A percentile compares a stretch with the other conserved stretches of the same genome.
Conservation (phyloP, 2,329 filamentous ascomycete genomes). For the Myriangium duriaei region DNA sequence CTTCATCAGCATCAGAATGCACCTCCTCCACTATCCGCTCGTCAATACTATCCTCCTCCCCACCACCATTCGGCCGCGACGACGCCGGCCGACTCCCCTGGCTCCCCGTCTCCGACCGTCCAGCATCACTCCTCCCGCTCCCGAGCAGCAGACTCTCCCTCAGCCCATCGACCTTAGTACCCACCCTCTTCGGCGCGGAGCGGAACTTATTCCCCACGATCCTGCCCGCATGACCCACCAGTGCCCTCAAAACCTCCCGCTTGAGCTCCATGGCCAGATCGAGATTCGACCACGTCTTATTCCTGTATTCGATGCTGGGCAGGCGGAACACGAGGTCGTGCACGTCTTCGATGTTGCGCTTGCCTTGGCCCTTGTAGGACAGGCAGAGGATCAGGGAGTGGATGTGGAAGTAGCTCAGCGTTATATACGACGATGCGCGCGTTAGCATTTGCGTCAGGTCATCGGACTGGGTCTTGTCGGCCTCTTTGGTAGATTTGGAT, state of each 20-base stretch:
- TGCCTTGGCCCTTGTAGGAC: constrained; percentile 90
- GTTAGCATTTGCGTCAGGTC: constrained; percentile 95
- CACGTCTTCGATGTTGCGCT: constrained; percentile 91
- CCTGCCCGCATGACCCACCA: constrained; percentile 89
- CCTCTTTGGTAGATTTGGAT: constrained; percentile 32
- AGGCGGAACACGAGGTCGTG: constrained; percentile 96
- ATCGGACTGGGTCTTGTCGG: constrained; percentile 57
- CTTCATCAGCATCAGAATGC: too few species aligned
- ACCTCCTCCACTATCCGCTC: too few species aligned
- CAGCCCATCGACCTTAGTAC: constrained; percentile 4
- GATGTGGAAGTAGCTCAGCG: constrained; percentile 86
- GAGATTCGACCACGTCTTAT: constrained; percentile 98
- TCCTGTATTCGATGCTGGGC: constrained; percentile 87
- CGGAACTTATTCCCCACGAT: constrained; percentile 97
- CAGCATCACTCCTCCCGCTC: neutral
- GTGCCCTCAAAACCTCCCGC: constrained; percentile 82
- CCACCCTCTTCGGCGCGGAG: constrained; percentile 13
- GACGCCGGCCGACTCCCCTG: neutral
- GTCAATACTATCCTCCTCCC: constrained; percentile 8
- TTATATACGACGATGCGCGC: constrained; percentile 94
- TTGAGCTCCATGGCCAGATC: constrained; percentile 87
- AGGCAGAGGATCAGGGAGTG: constrained; percentile 90
- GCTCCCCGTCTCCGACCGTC: constrained; percentile 1
- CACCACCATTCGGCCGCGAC: constrained; percentile 6
- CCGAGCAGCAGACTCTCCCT: constrained; percentile 3